These are phyloP conservation scores for Candida lessepsii DNA, from an alignment of 805 yeast species.

Conservation along the genomic window DNA sequence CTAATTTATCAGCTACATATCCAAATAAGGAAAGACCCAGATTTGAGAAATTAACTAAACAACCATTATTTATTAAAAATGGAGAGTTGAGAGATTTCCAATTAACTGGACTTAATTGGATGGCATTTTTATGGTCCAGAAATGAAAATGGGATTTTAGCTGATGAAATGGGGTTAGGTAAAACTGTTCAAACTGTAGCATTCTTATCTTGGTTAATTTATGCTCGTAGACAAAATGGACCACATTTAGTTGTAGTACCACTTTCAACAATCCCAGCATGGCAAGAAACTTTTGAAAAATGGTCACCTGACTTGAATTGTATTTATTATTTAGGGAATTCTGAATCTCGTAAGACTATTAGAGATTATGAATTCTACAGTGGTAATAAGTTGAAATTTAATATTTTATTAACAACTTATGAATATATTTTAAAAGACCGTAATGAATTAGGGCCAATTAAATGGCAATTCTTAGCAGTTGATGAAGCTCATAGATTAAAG, in stretches of 20 bases:
- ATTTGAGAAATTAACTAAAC: slow-evolving; percentile 81
- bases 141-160: slow-evolving; percentile 97
- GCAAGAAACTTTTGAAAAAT: slow-evolving; percentile 97
- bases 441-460: slow-evolving; percentile 73
- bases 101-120: slow-evolving; percentile 97
- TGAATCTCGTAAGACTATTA: slow-evolving; percentile 73
- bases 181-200: slow-evolving; percentile 94
- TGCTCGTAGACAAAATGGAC: slow-evolving; percentile 96
- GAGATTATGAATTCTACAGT: slow-evolving; percentile 82
- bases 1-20: slow-evolving; percentile 75
- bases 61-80: slow-evolving; percentile 85
- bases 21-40: slow-evolving; percentile 71
- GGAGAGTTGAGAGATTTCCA: slow-evolving; percentile 97
- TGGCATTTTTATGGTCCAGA: slow-evolving; percentile 98
- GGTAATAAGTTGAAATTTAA: slow-evolving; percentile 72
- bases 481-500: slow-evolving; percentile 96
- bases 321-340: slow-evolving; percentile 92
- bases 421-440: slow-evolving; percentile 89
- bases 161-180: slow-evolving; percentile 98
- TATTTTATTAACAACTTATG: slow-evolving; percentile 91
- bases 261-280: slow-evolving; percentile 95
- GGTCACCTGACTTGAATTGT: slow-evolving; percentile 97
- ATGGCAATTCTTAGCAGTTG: slow-evolving; percentile 98
- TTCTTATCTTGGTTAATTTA: slow-evolving; percentile 92
- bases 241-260: slow-evolving; percentile 95